Percentiles rank a stretch among this genome's conserved stretches.
These are phyloP conservation scores for Leccinellum albellum DNA, from an alignment of 768 basidiomycete species.

Conservation along the genomic window DNA sequence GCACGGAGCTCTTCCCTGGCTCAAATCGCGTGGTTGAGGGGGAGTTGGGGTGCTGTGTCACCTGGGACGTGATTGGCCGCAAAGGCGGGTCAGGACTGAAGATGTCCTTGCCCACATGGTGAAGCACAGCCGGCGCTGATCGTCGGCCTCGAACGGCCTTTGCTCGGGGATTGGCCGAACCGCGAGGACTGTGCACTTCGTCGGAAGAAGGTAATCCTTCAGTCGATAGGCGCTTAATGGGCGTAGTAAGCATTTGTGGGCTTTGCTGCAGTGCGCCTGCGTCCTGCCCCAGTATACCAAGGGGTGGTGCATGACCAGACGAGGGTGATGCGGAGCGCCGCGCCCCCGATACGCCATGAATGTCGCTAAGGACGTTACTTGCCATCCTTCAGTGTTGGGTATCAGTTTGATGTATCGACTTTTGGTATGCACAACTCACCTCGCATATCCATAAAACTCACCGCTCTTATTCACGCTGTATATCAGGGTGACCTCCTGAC, in stretches of 20 bases:
- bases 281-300: conserved; percentile 12
- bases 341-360: conserved; percentile 57
- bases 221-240: conserved; percentile 36
- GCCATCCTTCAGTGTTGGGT: conserved; percentile 47
- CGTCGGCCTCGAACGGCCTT: conserved; percentile 11
- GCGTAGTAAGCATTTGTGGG: conserved; percentile 31
- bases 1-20: conserved; percentile 40
- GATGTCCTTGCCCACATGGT: conserved; percentile 30
- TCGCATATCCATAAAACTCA: conserved; percentile 91
- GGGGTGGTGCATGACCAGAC: conserved; percentile 12
- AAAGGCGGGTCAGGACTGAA: conserved; percentile 28
- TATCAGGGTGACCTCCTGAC: conserved; percentile 81
- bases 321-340: conserved; percentile 35
- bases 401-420: conserved; percentile 1
- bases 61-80: conserved; percentile 7
- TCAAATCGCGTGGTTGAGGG: conserved; percentile 29
- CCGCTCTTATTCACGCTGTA: conserved; percentile 94
- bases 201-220: conserved; percentile 25
- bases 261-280: conserved; percentile 5
- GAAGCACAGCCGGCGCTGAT: conserved; percentile 55
- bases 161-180: not conserved
- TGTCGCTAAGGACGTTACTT: conserved; percentile 53
- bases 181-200: not conserved
- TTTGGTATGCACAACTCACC: conserved; percentile 37
- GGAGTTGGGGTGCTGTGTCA: not conserved